phyloP scores from a whole-genome alignment of 1,284 basidiomycete species.

The Agroathelia rolfsii region DNA sequence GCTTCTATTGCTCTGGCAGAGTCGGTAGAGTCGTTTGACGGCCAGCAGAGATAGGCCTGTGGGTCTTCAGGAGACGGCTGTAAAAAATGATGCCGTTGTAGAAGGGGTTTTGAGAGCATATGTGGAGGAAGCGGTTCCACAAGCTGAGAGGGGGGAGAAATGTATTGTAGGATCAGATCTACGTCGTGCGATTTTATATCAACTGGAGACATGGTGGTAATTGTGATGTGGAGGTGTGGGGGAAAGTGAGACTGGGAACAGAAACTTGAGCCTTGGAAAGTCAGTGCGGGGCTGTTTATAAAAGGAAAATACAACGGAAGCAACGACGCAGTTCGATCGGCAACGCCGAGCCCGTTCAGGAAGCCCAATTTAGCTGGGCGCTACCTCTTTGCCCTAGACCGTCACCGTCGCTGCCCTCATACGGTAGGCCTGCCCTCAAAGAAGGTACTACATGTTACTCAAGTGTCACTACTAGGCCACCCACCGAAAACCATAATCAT shows the following conservation, averaged over 20 bases:
- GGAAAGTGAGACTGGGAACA: background rate
- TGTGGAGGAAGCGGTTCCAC: constrained; percentile 42
- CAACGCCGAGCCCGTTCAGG: too few relatives aligned
- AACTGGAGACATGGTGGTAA: constrained; percentile 21
- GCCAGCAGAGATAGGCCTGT: constrained; percentile 58
- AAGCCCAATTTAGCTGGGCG: too few relatives aligned
- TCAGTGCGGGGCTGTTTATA: too few relatives aligned
- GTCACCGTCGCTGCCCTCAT: too few relatives aligned
- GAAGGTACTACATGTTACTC: too few relatives aligned
- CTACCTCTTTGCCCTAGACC: too few relatives aligned
- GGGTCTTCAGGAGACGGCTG: constrained; percentile 38
- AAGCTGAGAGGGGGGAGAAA: constrained; percentile 41
- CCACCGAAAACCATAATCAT: too few relatives aligned
- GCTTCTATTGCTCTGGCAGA: constrained; percentile 37
- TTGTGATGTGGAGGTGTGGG: background rate
- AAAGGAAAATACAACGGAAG: too few relatives aligned
- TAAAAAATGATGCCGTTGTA: constrained; percentile 60
- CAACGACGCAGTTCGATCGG: too few relatives aligned
- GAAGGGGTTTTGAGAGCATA: constrained; percentile 48
- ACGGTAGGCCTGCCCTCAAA: too few relatives aligned
- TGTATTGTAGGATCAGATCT: constrained; percentile 44
- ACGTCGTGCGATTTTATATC: constrained; percentile 30
- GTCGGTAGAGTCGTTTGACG: constrained; percentile 31
- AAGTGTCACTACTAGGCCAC: too few relatives aligned
- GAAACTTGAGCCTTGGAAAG: background rate